These are phyloP conservation scores for Talaromyces sp. DNA, from an alignment of 2,329 filamentous ascomycete species.

Conservation along the genomic window DNA sequence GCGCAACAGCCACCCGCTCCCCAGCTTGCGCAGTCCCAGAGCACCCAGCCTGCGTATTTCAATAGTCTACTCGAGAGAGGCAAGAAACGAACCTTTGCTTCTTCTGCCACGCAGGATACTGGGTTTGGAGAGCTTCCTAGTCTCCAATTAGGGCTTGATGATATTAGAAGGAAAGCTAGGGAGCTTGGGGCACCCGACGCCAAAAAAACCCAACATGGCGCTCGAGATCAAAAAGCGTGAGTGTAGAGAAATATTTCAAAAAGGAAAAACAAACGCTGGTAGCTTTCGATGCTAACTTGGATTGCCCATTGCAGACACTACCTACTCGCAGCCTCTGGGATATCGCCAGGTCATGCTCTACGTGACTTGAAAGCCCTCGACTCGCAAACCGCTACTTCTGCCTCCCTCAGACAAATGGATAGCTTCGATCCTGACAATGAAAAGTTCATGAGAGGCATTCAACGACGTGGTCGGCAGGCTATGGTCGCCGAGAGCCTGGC, in stretches of 20 bases:
- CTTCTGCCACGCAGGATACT: conserved; percentile 46
- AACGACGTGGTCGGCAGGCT: conserved; percentile 83
- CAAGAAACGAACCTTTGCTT: conserved; percentile 63
- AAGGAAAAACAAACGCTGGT: background rate
- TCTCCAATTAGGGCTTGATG: conserved; percentile 84
- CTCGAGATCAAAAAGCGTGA: conserved; percentile 50
- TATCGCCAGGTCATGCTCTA: conserved; percentile 79
- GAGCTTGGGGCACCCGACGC: conserved; percentile 66
- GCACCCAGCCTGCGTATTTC: conserved; percentile 56
- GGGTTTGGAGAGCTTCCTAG: conserved; percentile 74
- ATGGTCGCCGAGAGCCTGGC: conserved; percentile 91
- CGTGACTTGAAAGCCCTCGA: conserved; percentile 80
- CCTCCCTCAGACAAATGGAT: conserved; percentile 30
- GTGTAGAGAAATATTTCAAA: conserved; percentile 18
- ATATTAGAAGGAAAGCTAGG: conserved; percentile 72
- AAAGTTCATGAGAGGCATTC: conserved; percentile 77
- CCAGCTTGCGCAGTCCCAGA: conserved; percentile 21
- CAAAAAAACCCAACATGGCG: conserved; percentile 38
- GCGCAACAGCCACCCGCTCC: conserved; percentile 23
- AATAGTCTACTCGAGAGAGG: conserved; percentile 60
- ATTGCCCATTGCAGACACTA: conserved; percentile 61
- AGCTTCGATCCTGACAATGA: conserved; percentile 52
- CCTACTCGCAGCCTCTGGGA: conserved; percentile 84
- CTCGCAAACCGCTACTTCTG: conserved; percentile 56
- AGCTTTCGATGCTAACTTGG: background rate